Percentiles rank a stretch among this genome's conserved stretches.
Conservation (phyloP, 441 rosid species). For the Gossypium gossypioides region DNA sequence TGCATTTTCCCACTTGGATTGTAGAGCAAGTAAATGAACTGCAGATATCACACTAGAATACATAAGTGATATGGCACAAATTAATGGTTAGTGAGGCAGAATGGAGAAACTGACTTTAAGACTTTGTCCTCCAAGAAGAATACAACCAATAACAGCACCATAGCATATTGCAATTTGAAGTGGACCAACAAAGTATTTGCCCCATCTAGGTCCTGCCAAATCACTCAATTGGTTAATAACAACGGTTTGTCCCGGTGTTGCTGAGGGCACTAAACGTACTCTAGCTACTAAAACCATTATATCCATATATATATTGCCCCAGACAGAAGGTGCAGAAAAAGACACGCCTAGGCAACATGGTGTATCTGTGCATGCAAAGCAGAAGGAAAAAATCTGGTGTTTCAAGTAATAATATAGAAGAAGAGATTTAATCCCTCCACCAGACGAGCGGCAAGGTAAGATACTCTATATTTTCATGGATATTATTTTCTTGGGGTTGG, state of each 20-base stretch:
- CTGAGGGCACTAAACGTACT: too few species aligned
- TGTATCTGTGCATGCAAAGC: too few species aligned
- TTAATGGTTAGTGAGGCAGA: background rate
- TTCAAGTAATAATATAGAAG: too few species aligned
- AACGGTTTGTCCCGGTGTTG: background rate
- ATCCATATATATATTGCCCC: too few species aligned
- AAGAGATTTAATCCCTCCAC: too few species aligned
- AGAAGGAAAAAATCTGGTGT: too few species aligned
- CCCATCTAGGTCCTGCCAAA: constrained; percentile 44
- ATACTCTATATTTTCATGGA: too few species aligned
- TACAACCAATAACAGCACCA: constrained; percentile 36
- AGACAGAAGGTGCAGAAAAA: too few species aligned
- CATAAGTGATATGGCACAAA: background rate
- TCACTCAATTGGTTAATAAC: background rate
- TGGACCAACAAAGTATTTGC: constrained; percentile 47
- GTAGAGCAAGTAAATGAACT: constrained; percentile 41
- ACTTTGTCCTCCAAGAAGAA: constrained; percentile 46
- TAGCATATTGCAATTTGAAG: constrained; percentile 38
- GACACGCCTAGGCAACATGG: too few species aligned
- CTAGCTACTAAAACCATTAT: too few species aligned
- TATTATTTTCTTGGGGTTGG: too few species aligned
- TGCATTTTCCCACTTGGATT: constrained; percentile 33
- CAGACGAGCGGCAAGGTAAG: too few species aligned
- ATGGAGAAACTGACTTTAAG: constrained; percentile 31
- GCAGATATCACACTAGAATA: constrained; percentile 8